Evolutionary conservation across 2,329 filamentous ascomycete genomes (phyloP).

Genomic region (Sporothrix brunneoviolacea): DNA sequence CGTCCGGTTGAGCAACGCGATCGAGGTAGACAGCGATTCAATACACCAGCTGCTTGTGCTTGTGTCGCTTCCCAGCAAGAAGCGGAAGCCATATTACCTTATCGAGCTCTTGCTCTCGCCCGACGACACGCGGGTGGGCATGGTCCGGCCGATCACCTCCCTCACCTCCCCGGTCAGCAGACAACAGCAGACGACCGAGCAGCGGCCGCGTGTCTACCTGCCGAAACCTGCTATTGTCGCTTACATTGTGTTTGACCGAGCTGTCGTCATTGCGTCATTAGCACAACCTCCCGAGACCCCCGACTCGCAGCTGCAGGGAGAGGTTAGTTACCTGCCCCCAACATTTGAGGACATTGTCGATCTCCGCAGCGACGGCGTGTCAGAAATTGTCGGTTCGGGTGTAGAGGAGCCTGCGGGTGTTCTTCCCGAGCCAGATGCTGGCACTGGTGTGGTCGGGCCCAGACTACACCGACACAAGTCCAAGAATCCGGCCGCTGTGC

Average conservation of each 20-base stretch:
- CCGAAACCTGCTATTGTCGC: slow-evolving; percentile 74
- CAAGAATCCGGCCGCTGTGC: slow-evolving; percentile 56
- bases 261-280: slow-evolving; percentile 71
- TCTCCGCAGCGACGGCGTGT: slow-evolving; percentile 58
- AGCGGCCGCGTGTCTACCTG: slow-evolving; percentile 62
- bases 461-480: slow-evolving; percentile 47
- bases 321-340: slow-evolving; percentile 53
- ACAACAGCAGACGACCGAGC: slow-evolving; percentile 31
- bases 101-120: slow-evolving; percentile 62
- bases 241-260: slow-evolving; percentile 72
- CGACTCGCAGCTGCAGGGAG: slow-evolving; percentile 66
- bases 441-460: neutral
- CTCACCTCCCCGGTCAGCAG: slow-evolving; percentile 43
- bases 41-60: slow-evolving; percentile 57
- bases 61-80: slow-evolving; percentile 47
- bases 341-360: slow-evolving; percentile 84
- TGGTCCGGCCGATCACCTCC: slow-evolving; percentile 61
- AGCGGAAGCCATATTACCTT: slow-evolving; percentile 60
- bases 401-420: slow-evolving; percentile 53
- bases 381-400: slow-evolving; percentile 59
- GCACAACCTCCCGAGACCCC: slow-evolving; percentile 61
- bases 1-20: slow-evolving; percentile 44
- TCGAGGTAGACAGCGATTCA: slow-evolving; percentile 43
- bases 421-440: slow-evolving; percentile 12
- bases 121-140: slow-evolving; percentile 48